Conservation (phyloP, 1,139 yeast species). For the Scheffersomyces illinoinensis region DNA sequence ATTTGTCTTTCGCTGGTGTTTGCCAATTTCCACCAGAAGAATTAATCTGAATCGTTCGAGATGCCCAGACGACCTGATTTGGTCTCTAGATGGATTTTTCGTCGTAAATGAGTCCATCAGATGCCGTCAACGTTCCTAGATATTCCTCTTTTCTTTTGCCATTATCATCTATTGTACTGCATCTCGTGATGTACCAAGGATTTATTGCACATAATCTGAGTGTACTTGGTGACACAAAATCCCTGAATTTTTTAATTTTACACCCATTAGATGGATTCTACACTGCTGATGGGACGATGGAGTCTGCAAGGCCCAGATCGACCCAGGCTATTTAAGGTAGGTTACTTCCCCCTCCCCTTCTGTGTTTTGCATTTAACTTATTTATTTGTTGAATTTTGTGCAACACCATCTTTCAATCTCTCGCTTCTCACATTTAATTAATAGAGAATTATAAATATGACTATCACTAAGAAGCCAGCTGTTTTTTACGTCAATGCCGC, state of each 20-base stretch:
- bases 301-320: neutral
- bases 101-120: neutral
- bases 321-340: neutral
- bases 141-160: neutral
- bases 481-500: constrained; percentile 49
- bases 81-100: neutral
- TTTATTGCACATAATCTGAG: neutral
- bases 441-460: constrained; percentile 16
- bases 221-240: neutral
- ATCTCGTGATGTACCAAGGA: neutral
- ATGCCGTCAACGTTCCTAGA: neutral
- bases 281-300: neutral
- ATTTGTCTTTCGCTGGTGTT: too few species aligned
- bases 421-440: neutral
- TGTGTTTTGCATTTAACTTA: neutral
- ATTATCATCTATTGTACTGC: neutral
- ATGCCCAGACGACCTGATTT: neutral
- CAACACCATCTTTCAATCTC: neutral
- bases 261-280: neutral
- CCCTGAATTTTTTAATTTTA: neutral
- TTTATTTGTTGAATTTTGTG: neutral
- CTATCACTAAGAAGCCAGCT: constrained; percentile 44
- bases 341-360: neutral
- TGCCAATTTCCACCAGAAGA: neutral
- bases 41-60: neutral